Evolutionary conservation across 2,329 filamentous ascomycete species (phyloP).

Genomic region (Xylaria sp.): DNA sequence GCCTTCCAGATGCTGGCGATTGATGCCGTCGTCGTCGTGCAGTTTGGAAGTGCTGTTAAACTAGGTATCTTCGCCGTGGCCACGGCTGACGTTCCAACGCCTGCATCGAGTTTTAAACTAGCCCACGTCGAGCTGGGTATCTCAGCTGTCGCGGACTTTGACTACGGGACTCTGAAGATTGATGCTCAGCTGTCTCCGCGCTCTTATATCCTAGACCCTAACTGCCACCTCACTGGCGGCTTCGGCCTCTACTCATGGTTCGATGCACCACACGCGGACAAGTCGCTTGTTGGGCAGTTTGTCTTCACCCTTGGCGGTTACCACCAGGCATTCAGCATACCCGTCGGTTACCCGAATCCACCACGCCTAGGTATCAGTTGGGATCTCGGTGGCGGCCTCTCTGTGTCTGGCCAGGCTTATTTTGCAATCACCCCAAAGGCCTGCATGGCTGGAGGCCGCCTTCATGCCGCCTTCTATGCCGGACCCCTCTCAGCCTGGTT

Average conservation of each 20-base stretch:
- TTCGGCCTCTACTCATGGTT: conserved; percentile 56
- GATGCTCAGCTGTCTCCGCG: conserved; percentile 54
- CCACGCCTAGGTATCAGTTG: conserved; percentile 54
- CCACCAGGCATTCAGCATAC: conserved; percentile 51
- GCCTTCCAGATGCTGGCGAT: conserved; percentile 54
- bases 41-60: conserved; percentile 47
- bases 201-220: conserved; percentile 53
- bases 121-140: conserved; percentile 54
- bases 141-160: conserved; percentile 49
- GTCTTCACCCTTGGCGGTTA: conserved; percentile 60
- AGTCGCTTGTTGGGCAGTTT: conserved; percentile 51
- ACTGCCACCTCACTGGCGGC: conserved; percentile 56
- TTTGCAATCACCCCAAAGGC: conserved; percentile 58
- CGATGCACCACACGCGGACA: conserved; percentile 30
- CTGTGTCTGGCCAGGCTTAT: conserved; percentile 55
- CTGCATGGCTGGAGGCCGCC: conserved; percentile 55
- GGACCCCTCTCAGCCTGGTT: conserved; percentile 53
- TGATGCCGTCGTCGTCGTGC: conserved; percentile 51
- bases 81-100: conserved; percentile 45
- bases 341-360: conserved; percentile 52
- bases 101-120: conserved; percentile 38
- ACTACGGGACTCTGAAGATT: conserved; percentile 49
- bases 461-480: conserved; percentile 44
- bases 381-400: conserved; percentile 46
- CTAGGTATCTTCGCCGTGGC: conserved; percentile 52